Evolutionary conservation across 805 yeast species (phyloP).

Genomic region (Cyberlindnera maritima): DNA sequence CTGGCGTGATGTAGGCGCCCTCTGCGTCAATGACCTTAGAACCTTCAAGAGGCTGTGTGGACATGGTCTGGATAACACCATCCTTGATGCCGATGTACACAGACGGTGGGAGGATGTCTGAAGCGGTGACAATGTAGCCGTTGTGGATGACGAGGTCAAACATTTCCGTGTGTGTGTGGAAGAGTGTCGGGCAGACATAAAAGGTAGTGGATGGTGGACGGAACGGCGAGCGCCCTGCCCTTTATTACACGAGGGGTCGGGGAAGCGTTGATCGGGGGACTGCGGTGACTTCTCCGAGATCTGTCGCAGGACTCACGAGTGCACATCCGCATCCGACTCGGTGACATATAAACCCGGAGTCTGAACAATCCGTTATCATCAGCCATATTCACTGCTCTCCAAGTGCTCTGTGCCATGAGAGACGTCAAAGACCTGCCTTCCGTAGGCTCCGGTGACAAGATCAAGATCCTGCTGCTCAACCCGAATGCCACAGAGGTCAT

Average conservation of each 20-base stretch:
- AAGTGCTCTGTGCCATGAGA: conserved; percentile 3
- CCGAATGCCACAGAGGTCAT: conserved; percentile 32
- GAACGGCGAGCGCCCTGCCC: no score
- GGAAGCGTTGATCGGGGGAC: conserved; percentile 7
- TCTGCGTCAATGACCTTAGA: conserved; percentile 40
- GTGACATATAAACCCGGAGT: background rate
- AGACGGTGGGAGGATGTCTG: conserved; percentile 33
- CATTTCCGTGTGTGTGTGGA: conserved; percentile 2
- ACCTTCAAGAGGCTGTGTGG: conserved; percentile 30
- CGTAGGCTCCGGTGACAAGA: conserved; percentile 9
- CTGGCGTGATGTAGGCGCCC: conserved; percentile 48
- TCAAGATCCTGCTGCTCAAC: conserved; percentile 30
- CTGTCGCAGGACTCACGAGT: no score
- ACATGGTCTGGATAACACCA: conserved; percentile 37
- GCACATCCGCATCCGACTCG: background rate
- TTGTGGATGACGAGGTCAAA: conserved; percentile 30
- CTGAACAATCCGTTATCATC: background rate
- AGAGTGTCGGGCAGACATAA: background rate
- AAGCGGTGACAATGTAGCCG: conserved; percentile 32
- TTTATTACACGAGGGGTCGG: background rate
- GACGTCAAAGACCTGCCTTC: conserved; percentile 15
- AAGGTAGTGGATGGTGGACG: no score
- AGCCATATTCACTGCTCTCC: no score
- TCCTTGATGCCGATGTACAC: conserved; percentile 40
- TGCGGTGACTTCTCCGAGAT: conserved; percentile 5